phyloP scores from a whole-genome alignment of 768 basidiomycete species.

The Sistotremastrum niveocremeum region DNA sequence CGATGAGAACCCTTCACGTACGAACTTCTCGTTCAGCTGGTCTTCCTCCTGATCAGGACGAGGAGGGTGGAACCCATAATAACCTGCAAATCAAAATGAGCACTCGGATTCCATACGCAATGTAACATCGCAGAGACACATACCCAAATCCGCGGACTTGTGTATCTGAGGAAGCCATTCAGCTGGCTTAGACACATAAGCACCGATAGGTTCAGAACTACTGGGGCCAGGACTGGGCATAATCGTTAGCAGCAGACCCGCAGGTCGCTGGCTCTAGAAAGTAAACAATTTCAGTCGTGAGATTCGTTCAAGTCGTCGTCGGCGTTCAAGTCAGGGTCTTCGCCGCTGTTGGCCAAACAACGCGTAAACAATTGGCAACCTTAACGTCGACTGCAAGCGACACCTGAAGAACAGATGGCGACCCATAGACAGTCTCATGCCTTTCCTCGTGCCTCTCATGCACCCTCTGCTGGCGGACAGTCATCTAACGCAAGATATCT shows the following conservation, averaged over 20 bases:
- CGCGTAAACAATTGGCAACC: neutral
- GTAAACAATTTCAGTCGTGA: too few species aligned
- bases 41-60: constrained; percentile 66
- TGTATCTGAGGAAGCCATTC: constrained; percentile 61
- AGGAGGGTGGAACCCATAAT: constrained; percentile 65
- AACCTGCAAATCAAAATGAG: constrained; percentile 31
- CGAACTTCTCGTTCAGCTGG: constrained; percentile 43
- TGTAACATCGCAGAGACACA: constrained; percentile 8
- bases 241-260: too few species aligned
- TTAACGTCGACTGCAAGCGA: neutral
- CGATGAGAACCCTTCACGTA: constrained; percentile 52
- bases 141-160: constrained; percentile 56
- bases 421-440: constrained; percentile 9
- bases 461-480: constrained; percentile 11
- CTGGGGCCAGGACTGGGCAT: constrained; percentile 4
- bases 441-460: constrained; percentile 37
- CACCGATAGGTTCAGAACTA: constrained; percentile 1
- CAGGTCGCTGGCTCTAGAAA: too few species aligned
- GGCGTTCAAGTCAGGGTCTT: neutral
- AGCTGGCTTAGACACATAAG: constrained; percentile 54
- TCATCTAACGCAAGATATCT: constrained; percentile 30
- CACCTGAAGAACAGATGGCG: neutral
- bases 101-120: neutral
- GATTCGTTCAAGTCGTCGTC: too few species aligned
- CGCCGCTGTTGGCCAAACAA: neutral